Percentiles rank a stretch among this genome's conserved stretches.
Evolutionary conservation across 2,329 filamentous ascomycete species (phyloP).

Genomic region (Septoria petroselini): DNA sequence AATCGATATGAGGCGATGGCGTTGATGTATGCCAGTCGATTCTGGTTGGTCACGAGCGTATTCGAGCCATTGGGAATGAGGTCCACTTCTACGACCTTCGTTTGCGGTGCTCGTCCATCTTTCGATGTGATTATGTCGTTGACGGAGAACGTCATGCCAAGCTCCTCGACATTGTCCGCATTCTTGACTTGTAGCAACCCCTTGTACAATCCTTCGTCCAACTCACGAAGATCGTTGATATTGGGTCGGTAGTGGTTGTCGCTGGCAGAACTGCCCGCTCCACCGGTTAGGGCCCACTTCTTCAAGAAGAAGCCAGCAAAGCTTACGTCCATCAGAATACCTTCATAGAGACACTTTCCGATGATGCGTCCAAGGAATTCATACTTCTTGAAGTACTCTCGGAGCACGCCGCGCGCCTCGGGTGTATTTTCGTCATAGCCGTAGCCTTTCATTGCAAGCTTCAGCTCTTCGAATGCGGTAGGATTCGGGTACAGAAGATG

Average conservation of each 20-base stretch:
- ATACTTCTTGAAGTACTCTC: constrained; percentile 64
- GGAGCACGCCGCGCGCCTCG: constrained; percentile 15
- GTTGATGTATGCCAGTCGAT: constrained; percentile 89
- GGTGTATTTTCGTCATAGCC: constrained; percentile 15
- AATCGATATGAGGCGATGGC: constrained; percentile 86
- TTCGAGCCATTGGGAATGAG: constrained; percentile 74
- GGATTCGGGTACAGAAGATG: constrained; percentile 90
- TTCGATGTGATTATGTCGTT: constrained; percentile 52
- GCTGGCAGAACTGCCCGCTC: constrained; percentile 59
- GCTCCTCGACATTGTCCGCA: constrained; percentile 74
- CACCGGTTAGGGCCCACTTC: constrained; percentile 83
- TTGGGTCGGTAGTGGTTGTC: constrained; percentile 80
- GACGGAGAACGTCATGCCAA: constrained; percentile 85
- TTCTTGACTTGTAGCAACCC: constrained; percentile 81
- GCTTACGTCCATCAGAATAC: constrained; percentile 85
- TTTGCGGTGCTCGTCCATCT: constrained; percentile 44
- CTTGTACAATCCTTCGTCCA: constrained; percentile 87
- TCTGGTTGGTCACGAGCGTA: constrained; percentile 81
- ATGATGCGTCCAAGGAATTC: constrained; percentile 92
- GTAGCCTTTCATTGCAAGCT: constrained; percentile 10
- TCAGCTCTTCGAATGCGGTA: constrained; percentile 43
- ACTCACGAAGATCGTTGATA: constrained; percentile 87
- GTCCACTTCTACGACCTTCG: constrained; percentile 64
- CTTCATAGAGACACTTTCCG: constrained; percentile 96
- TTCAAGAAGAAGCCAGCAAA: constrained; percentile 96